Evolutionary conservation across 352 stramenopile genomes (phyloP).

Genomic region (Pythium angustatum): DNA sequence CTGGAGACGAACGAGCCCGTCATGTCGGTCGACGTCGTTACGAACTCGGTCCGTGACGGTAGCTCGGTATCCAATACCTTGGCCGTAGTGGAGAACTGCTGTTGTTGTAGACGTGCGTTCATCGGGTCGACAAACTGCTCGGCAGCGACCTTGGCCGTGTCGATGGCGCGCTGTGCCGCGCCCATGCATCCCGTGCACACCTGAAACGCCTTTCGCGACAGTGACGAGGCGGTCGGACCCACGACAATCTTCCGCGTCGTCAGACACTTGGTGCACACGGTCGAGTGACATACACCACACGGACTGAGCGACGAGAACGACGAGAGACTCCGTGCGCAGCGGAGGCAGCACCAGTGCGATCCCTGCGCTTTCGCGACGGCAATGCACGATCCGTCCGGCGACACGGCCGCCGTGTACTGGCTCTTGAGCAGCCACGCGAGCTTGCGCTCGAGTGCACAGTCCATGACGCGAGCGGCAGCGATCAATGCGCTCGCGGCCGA

Average conservation of each 20-base stretch:
- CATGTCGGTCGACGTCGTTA: no score
- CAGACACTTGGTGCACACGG: neutral
- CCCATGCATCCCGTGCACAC: slow-evolving; percentile 12
- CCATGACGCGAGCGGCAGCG: neutral
- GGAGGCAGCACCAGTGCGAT: neutral
- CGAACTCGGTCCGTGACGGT: no score
- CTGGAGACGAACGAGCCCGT: neutral
- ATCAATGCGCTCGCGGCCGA: neutral
- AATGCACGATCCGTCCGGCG: neutral
- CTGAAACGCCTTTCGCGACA: neutral
- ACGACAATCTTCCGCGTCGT: slow-evolving; percentile 8
- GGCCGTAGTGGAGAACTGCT: no score
- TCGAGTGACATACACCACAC: slow-evolving; percentile 5
- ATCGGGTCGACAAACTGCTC: slow-evolving; percentile 20
- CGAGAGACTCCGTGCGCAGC: slow-evolving; percentile 3
- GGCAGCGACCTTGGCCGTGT: neutral
- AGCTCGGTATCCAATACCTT: no score
- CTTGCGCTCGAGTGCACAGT: slow-evolving; percentile 14
- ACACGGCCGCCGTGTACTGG: neutral
- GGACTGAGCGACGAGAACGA: neutral
- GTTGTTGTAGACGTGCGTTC: no score
- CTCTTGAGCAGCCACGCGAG: slow-evolving; percentile 11
- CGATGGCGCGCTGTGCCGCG: neutral
- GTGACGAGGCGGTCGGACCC: neutral
- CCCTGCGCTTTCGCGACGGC: neutral